A percentile compares a stretch with the other conserved stretches of the same genome.
Evolutionary conservation across 331 rosid genomes (phyloP).

Genomic region (Arachis monticola): DNA sequence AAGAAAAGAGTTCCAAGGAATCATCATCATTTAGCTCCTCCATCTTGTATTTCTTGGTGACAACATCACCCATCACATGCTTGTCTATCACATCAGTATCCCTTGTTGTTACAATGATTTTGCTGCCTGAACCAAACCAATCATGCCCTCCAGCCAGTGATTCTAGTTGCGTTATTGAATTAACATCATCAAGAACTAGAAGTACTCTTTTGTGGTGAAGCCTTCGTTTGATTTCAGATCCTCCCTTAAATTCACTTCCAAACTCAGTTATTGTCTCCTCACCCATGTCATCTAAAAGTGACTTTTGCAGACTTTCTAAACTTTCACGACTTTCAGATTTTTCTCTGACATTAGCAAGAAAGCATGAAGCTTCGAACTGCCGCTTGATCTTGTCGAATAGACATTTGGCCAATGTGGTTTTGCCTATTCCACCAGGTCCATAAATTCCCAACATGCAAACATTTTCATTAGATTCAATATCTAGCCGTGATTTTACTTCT

Average conservation of each 20-base stretch:
- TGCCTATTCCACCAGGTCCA: constrained; percentile 35
- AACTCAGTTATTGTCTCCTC: not conserved
- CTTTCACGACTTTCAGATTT: not conserved
- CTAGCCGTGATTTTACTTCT: not conserved
- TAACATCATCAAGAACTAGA: constrained; percentile 31
- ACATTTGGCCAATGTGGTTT: constrained; percentile 3
- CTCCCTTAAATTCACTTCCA: not conserved
- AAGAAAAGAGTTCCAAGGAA: constrained; percentile 31
- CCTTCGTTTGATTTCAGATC: not conserved
- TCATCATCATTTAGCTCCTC: not conserved
- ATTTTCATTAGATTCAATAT: not conserved
- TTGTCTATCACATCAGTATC: not conserved
- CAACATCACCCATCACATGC: not conserved
- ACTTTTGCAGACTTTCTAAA: not conserved
- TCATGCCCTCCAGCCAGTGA: not conserved
- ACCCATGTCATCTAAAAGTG: constrained; percentile 12
- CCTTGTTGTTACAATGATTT: constrained; percentile 38
- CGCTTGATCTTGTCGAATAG: not conserved
- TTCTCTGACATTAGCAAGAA: constrained; percentile 10
- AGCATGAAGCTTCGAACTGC: constrained; percentile 6
- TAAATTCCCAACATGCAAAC: constrained; percentile 18
- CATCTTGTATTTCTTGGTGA: constrained; percentile 2
- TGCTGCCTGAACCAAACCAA: constrained; percentile 37
- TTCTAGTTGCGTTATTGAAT: not conserved
- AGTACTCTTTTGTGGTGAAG: constrained; percentile 2